Percentiles rank a stretch among this genome's conserved stretches.
Conservation (phyloP, 129 eudicot species). For the Chrysanthemum makinoi region DNA sequence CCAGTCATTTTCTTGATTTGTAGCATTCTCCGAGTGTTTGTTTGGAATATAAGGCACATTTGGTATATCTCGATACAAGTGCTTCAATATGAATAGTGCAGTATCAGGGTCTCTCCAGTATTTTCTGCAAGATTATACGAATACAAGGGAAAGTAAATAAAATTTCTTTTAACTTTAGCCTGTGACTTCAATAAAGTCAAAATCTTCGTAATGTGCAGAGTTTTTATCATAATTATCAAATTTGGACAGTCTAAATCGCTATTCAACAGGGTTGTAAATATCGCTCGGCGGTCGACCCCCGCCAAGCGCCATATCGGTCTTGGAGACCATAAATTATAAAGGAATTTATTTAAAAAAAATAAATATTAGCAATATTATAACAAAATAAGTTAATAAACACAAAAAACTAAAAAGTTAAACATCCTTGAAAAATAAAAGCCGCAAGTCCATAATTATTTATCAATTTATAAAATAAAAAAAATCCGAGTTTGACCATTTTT, state of each 20-base stretch:
- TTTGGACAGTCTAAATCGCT: background rate
- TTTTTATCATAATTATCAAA: background rate
- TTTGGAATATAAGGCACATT: slow-evolving; percentile 38
- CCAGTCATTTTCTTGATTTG: slow-evolving; percentile 38
- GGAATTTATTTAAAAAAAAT: too few relatives aligned
- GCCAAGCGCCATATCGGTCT: too few relatives aligned
- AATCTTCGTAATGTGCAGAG: background rate
- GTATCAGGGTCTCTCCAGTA: slow-evolving; percentile 94
- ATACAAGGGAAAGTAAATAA: background rate
- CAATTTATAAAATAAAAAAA: too few relatives aligned
- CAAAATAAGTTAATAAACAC: too few relatives aligned
- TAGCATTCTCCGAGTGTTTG: slow-evolving; percentile 18
- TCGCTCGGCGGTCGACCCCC: too few relatives aligned
- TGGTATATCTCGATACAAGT: slow-evolving; percentile 73
- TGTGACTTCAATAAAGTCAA: background rate
- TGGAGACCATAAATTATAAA: too few relatives aligned
- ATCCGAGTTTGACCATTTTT: too few relatives aligned
- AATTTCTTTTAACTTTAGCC: background rate
- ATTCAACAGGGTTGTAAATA: background rate
- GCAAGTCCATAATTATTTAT: too few relatives aligned
- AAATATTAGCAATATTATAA: too few relatives aligned
- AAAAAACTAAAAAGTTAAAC: too few relatives aligned
- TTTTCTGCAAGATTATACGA: slow-evolving; percentile 47
- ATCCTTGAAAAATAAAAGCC: too few relatives aligned
- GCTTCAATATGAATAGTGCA: slow-evolving; percentile 82